Evolutionary conservation across 306 rosid species (phyloP).

Genomic region (Sphenostylis stenocarpa): DNA sequence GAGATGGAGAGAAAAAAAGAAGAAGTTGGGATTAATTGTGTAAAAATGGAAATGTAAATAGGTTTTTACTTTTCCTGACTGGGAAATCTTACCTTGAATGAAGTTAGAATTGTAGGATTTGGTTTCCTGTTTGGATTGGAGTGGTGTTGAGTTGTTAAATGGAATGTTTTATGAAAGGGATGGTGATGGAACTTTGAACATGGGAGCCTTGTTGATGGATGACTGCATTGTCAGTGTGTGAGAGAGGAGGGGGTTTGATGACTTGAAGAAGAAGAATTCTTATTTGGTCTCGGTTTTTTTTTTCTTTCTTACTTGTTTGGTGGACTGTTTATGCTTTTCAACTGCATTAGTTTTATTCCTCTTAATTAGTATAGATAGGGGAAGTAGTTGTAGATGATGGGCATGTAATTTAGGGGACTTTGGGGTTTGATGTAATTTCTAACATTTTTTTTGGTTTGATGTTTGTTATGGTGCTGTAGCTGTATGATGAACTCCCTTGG

Average conservation of each 20-base stretch:
- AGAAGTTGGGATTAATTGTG: not conserved
- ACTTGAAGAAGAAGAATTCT: not conserved
- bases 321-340: not conserved
- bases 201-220: not conserved
- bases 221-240: not conserved
- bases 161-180: slow-evolving; percentile 15
- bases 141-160: not conserved
- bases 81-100: not conserved
- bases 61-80: not conserved
- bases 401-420: not conserved
- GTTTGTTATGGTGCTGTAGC: slow-evolving; percentile 6
- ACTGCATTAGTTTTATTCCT: not conserved
- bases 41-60: not conserved
- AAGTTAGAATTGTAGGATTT: not conserved
- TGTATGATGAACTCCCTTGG: not conserved
- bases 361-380: not conserved
- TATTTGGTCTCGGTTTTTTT: not conserved
- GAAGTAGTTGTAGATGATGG: not conserved
- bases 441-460: not conserved
- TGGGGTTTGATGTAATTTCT: not conserved
- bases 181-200: not conserved
- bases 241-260: not conserved
- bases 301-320: not conserved
- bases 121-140: not conserved
- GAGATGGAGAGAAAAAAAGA: not conserved